phyloP scores from a whole-genome alignment of 2,329 filamentous ascomycete genomes.

The Monosporascus sp. region DNA sequence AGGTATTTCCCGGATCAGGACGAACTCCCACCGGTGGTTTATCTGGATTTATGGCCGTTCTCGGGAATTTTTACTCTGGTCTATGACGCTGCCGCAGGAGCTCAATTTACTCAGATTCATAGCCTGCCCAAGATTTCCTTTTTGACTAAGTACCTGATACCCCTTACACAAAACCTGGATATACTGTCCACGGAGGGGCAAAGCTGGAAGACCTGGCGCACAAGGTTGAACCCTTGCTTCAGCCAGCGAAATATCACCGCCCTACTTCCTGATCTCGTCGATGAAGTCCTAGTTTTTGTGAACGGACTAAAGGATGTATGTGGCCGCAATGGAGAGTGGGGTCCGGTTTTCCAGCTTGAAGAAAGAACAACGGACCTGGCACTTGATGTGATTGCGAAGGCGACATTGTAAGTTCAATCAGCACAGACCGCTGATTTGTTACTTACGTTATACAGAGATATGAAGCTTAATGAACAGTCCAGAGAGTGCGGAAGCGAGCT shows the following conservation, averaged over 20 bases:
- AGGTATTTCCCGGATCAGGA: no score
- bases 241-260: conserved; percentile 30
- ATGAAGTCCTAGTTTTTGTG: conserved; percentile 32
- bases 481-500: conserved; percentile 15
- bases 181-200: no score
- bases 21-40: no score
- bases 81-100: no score
- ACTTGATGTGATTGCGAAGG: conserved; percentile 35
- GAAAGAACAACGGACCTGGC: conserved; percentile 32
- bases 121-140: no score
- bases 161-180: no score
- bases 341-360: conserved; percentile 29
- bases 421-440: background rate
- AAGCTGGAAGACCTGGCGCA: no score
- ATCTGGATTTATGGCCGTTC: no score
- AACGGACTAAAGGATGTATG: conserved; percentile 22
- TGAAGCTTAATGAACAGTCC: conserved; percentile 20
- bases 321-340: conserved; percentile 23
- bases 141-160: no score
- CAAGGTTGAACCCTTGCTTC: conserved; percentile 30
- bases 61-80: no score
- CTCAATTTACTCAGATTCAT: no score
- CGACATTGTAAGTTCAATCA: conserved; percentile 24
- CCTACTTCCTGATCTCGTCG: conserved; percentile 30
- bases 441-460: conserved; percentile 13